These are phyloP conservation scores for Chlamydomonas schloesseri DNA, from an alignment of 139 green algal genomes.

Conservation along the genomic window DNA sequence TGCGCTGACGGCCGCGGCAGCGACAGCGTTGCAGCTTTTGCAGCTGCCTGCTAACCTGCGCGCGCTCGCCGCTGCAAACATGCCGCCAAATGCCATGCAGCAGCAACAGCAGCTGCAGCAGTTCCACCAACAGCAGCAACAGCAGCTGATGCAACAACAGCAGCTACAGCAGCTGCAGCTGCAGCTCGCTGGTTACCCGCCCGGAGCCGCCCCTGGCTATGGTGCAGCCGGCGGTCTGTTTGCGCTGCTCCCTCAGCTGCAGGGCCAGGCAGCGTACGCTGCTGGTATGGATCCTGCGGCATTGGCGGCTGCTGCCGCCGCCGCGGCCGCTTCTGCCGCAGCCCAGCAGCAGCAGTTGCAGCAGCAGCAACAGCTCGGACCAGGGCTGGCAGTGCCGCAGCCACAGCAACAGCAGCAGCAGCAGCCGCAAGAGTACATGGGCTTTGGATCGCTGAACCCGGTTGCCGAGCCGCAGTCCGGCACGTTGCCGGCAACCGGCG, in stretches of 20 bases:
- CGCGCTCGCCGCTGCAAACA: constrained; percentile 2
- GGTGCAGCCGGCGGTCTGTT: background rate
- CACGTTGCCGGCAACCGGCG: no score
- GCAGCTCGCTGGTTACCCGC: background rate
- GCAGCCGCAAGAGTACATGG: background rate
- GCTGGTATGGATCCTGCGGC: background rate
- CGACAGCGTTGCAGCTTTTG: constrained; percentile 38
- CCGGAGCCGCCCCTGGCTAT: background rate
- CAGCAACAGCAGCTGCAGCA: constrained; percentile 2
- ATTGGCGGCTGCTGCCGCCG: background rate
- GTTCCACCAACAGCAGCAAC: background rate
- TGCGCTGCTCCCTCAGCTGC: background rate
- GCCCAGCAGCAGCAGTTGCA: constrained; percentile 1
- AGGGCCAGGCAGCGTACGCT: background rate
- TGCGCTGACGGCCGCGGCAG: background rate
- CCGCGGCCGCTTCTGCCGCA: background rate
- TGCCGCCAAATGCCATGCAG: background rate
- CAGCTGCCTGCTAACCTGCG: constrained; percentile 40
- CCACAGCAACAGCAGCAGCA: background rate
- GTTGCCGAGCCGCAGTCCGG: no score
- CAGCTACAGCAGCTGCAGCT: background rate
- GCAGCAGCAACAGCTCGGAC: background rate
- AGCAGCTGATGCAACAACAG: background rate
- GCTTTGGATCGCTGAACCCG: no score
- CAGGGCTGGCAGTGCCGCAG: background rate